A percentile compares a stretch with the other conserved stretches of the same genome.
Conservation (phyloP, 352 stramenopile genomes). For the Globisporangium takayamanum region DNA sequence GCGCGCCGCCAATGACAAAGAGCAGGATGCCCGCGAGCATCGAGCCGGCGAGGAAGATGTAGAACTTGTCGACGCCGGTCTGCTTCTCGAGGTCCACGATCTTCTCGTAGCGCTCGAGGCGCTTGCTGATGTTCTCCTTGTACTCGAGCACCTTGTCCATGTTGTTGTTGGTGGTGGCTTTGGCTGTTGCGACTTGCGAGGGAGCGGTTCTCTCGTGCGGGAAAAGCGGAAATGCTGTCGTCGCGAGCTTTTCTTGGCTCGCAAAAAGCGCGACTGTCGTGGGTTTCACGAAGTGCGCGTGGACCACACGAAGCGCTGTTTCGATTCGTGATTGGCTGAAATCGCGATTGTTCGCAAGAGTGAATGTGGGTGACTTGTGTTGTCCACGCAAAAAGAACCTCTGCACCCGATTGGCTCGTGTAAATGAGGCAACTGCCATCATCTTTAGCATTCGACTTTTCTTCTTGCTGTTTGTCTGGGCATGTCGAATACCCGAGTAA, state of each 20-base stretch:
- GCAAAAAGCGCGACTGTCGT: neutral
- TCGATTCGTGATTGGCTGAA: too few species aligned
- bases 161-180: neutral
- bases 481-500: too few species aligned
- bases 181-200: constrained; percentile 1
- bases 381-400: neutral
- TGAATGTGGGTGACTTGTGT: neutral
- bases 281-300: too few species aligned
- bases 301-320: too few species aligned
- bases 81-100: constrained; percentile 81
- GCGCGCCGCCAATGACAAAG: constrained; percentile 70
- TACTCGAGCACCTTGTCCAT: constrained; percentile 85
- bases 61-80: constrained; percentile 86
- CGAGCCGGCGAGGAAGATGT: constrained; percentile 55
- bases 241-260: neutral
- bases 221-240: constrained; percentile 32
- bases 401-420: neutral
- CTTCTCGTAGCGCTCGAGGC: constrained; percentile 79
- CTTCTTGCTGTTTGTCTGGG: too few species aligned
- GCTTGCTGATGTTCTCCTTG: constrained; percentile 76
- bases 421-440: neutral
- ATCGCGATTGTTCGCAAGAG: too few species aligned
- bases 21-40: constrained; percentile 56
- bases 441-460: neutral
- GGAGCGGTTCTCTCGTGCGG: constrained; percentile 26